Evolutionary conservation across 139 green algal species (phyloP).

Genomic region (Chlamydomonas sp.): DNA sequence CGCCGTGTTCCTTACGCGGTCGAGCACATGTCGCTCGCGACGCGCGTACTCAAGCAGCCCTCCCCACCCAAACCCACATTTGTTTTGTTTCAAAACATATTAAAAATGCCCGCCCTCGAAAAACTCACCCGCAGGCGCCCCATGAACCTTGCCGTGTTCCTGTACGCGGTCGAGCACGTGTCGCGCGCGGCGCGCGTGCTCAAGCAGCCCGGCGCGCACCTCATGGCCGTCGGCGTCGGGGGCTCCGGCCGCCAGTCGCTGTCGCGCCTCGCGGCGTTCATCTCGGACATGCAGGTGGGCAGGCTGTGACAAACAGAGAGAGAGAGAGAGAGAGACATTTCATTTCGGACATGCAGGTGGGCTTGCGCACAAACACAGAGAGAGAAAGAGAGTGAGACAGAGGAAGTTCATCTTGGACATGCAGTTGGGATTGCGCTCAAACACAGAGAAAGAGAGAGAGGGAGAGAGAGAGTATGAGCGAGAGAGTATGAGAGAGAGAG

Average conservation of each 20-base stretch:
- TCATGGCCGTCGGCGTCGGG: constrained; percentile 71
- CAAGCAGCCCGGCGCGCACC: constrained; percentile 49
- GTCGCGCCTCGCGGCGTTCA: constrained; percentile 61
- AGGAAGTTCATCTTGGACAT: constrained; percentile 13
- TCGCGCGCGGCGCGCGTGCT: constrained; percentile 44
- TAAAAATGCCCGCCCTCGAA: constrained; percentile 3
- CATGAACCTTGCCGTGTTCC: constrained; percentile 54
- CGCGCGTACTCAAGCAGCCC: constrained; percentile 34
- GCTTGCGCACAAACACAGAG: neutral
- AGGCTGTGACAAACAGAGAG: too few relatives aligned
- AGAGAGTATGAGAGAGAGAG: too few relatives aligned
- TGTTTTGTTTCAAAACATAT: constrained; percentile 2
- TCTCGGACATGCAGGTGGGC: constrained; percentile 57
- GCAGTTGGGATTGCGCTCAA: too few relatives aligned
- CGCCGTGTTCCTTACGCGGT: constrained; percentile 72
- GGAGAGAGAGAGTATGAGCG: too few relatives aligned
- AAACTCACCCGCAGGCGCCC: constrained; percentile 20
- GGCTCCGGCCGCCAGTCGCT: constrained; percentile 63
- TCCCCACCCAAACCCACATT: too few relatives aligned
- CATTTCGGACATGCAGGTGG: constrained; percentile 13
- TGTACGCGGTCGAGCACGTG: constrained; percentile 64
- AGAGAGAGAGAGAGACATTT: too few relatives aligned
- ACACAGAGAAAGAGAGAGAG: too few relatives aligned
- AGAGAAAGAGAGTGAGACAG: neutral
- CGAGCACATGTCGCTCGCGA: constrained; percentile 63